Evolutionary conservation across 2,329 filamentous ascomycete species (phyloP), one percentile per base, ranked within the genome.

Genomic region (Lojkania enalia): DNA sequence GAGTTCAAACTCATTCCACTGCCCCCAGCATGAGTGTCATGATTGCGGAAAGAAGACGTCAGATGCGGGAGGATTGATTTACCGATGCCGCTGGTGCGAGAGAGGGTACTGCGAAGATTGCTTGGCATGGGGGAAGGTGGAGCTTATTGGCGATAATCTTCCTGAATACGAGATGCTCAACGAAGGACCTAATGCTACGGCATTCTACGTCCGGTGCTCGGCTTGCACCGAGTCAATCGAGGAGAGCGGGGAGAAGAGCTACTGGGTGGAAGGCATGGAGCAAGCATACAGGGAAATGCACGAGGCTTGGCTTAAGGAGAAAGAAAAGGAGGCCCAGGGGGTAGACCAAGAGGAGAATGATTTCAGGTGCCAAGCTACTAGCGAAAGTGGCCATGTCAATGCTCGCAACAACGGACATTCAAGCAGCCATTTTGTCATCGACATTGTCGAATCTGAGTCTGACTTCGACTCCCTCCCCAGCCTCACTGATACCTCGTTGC

Each of bases 61-160:
- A 0, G 72, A 77, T 23, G 75, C 73, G 2, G 76, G 75, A 1
- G 76, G 75, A 11, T 62, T 79, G 44, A 69, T 78, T 19, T 77
- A 75, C 58, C 72, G 77, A 16, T 84, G 81, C 55, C 71, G 77
- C 6, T 80, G 73, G 71, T 85, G 81, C 49, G 73, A 77, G 20
- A 64, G 66, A 2, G 79, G 75, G 0, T 83, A 73, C 53, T 85
- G 81, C 54, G 81, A 84, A 43, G 77, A 82, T 33, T 84, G 81
- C 54, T 58, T 84, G 0, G 74, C 82, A 36, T 82, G 77, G 65
- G 71, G 77, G 3, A 66, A 69, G 2, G 72, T 74, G 0, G 67
- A 69, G 3, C 72, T 83, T 0, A 57, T 83, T 11, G 80, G 77
- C 7, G 73, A 78, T 18, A 75, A 72, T 12, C 61, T 82, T 0